Conservation (phyloP, 345 rosid genomes). For the Corymbia maculata region DNA sequence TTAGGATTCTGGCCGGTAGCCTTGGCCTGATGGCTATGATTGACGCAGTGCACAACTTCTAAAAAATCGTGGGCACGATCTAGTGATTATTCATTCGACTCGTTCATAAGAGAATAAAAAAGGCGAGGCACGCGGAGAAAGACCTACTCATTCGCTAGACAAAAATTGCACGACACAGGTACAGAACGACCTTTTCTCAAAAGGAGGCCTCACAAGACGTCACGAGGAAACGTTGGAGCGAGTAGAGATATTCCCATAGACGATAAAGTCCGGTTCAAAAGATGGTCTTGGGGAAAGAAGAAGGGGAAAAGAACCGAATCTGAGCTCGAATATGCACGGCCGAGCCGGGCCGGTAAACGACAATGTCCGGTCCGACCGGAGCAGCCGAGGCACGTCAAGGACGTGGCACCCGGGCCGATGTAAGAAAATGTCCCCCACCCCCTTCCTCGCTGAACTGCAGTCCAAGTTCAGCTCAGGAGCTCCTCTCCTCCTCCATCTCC, state of each 20-base stretch:
- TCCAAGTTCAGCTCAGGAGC: not conserved
- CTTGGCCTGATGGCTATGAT: not conserved
- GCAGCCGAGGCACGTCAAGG: not conserved
- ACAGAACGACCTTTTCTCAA: not conserved
- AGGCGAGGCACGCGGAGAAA: not conserved
- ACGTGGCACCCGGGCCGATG: not conserved
- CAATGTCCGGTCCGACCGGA: not conserved
- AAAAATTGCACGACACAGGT: not conserved
- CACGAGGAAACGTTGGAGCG: not conserved
- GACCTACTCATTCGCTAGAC: not conserved
- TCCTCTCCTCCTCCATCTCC: not conserved
- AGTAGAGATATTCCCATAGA: not conserved
- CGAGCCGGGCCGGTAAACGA: not conserved
- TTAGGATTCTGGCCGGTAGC: not conserved
- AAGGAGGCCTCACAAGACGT: not conserved
- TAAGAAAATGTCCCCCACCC: not conserved
- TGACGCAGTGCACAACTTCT: not conserved
- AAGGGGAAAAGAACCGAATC: not conserved
- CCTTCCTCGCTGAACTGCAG: not conserved
- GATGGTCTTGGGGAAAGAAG: too few species aligned
- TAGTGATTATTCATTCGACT: not conserved
- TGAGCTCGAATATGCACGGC: not conserved
- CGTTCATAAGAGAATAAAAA: not conserved
- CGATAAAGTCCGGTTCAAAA: too few species aligned
- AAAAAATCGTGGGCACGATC: not conserved